Evolutionary conservation across 148 eudicot species (phyloP), one percentile per base, ranked within the genome.

Genomic region (Rheum nobile): DNA sequence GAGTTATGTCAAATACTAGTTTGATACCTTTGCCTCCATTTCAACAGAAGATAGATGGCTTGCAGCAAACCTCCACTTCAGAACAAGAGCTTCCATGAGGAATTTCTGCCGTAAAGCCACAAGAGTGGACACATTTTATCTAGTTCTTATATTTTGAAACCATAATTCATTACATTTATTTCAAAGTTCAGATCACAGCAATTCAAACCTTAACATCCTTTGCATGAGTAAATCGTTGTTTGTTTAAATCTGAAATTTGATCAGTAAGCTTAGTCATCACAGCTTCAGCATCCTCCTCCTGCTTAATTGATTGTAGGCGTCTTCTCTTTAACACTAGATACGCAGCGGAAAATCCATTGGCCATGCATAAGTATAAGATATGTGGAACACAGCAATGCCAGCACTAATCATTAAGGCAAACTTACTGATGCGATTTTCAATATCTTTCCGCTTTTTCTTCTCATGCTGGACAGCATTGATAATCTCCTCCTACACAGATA

Each of bases 11-110:
- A 28, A 61, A 28, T 50, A 61, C 34, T 61, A 61, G 22, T 32
- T 32, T 29, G 39, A 65, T 82, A 91, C 98, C 95, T 94, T 94
- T 21, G 83, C 84, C 37, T 88, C 97, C 75, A 91, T 85, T 86
- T 94, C 98, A 75, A 89, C 78, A 44, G 83, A 80, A 35, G 79
- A 74, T 78, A 94, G 78, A 71, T 82, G 83, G 57, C 77, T 75
- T 84, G 86, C 93, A 78, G 96, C 87, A 82, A 77, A 78, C 75
- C 77, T 85, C 92, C 96, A 88, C 79, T 88, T 81, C 75, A 75
- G 37, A 80, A 84, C 76, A 79, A 87, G 84, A 71, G 96, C 89
- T 48, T 89, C 91, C 73, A 82, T 72, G 73, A 94, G 85, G 29
- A 80, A 75, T 84, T 87, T 80, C 98, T 94, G 90, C 9, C 74